Base-by-base conservation (phyloP, 2,329 filamentous ascomycete species). In the Phaeophleospora eucalypticola region DNA sequence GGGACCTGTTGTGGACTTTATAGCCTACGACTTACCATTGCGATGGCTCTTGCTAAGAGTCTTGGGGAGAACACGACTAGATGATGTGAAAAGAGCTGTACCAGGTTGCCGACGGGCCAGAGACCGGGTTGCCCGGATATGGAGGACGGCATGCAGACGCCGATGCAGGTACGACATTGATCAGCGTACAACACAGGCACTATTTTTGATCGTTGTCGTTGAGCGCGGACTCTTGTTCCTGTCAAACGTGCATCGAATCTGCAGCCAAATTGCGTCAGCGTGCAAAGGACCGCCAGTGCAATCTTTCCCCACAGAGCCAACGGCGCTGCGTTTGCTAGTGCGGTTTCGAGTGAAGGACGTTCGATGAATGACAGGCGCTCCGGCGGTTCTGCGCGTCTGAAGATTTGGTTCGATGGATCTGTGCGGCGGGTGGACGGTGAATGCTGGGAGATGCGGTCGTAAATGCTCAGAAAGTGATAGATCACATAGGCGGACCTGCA, bases 131-230 rank as follows among this genome's bases (percentile, higher is more conserved):
- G 19, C 33, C 49, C 49, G 48, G 49, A 49, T 39, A 44, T 49
- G 52, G 43, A 40, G 36, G 41, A 34, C 32, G 43, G 48, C 41
- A 43, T 24, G 46, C 46, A 42, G 37, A 35, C 42, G 35, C 49
- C 43, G 45, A 46, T 49, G 54, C 54, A 55, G 54, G 54, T 53
- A 57, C 54, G 36, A 49, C 54, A 46, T 48, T 44, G 42, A 53
- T 57, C 52, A 46, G 42, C 54, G 51, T 47, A 29, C 37, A n/a
- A 38, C n/a, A 18, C n/a, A 16, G 37, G 43, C 33, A 42, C 51
- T 48, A 50, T 47, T 43, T 51, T 42, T 19, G 46, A 21, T 36
- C 40, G 27, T 17, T 29, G 48, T 34, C 36, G 34, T 41, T 42
- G 18, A 41, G 43, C 34, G 21, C 41, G 36, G 43, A 36, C 36